These are phyloP conservation scores for Asterophora lycoperdoides DNA, from an alignment of 768 basidiomycete species.

Conservation along the genomic window DNA sequence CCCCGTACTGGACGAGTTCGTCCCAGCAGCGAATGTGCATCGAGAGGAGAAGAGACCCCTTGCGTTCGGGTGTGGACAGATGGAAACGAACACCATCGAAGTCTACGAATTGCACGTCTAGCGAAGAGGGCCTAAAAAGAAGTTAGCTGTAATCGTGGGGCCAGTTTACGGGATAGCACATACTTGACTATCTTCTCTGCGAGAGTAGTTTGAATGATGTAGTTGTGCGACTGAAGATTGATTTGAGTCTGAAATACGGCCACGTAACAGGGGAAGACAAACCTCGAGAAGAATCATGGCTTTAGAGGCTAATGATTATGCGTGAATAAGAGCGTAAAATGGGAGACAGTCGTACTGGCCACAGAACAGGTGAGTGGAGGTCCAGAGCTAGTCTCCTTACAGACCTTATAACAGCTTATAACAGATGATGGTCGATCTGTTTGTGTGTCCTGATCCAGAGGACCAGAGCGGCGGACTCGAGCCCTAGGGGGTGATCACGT, in stretches of 20 bases:
- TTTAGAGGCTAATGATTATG: background rate
- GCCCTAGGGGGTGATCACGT: too few relatives aligned
- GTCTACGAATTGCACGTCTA: slow-evolving; percentile 97
- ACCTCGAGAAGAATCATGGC: slow-evolving; percentile 87
- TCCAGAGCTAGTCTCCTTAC: too few relatives aligned
- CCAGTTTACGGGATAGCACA: slow-evolving; percentile 3
- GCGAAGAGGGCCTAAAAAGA: slow-evolving; percentile 67
- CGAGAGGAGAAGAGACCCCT: slow-evolving; percentile 78
- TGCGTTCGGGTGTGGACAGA: slow-evolving; percentile 81
- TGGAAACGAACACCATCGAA: slow-evolving; percentile 97
- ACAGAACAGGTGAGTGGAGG: too few relatives aligned
- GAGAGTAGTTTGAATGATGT: slow-evolving; percentile 88
- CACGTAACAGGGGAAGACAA: background rate
- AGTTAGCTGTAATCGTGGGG: slow-evolving; percentile 9
- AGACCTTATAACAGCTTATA: too few relatives aligned
- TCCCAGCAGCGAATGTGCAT: slow-evolving; percentile 99
- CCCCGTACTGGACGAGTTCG: slow-evolving; percentile 86
- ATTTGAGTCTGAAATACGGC: slow-evolving; percentile 7
- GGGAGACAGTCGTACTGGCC: too few relatives aligned
- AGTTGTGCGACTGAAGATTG: slow-evolving; percentile 70
- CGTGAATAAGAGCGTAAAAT: too few relatives aligned
- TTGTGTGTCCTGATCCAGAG: too few relatives aligned
- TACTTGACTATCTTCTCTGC: slow-evolving; percentile 85
- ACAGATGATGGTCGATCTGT: too few relatives aligned
- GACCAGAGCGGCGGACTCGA: too few relatives aligned